Evolutionary conservation across 2,329 filamentous ascomycete genomes (phyloP), one percentile per base, ranked within the genome.

Genomic region (Botrytis deweyae): DNA sequence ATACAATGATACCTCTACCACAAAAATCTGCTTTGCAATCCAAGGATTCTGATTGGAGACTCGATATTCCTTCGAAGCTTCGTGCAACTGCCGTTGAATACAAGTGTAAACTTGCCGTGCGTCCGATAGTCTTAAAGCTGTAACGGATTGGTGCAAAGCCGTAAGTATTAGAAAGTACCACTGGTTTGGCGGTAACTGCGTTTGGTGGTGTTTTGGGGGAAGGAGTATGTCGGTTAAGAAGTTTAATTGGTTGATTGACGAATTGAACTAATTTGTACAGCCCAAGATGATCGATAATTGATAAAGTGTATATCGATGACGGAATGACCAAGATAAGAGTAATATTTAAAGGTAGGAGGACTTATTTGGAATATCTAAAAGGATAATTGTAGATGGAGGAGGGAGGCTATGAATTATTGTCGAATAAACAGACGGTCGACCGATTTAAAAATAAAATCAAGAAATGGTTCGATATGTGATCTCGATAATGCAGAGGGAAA

Each of bases 1-100:
- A 66, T 72, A 52, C 36, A 46, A 36, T n/a, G 36, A 18, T 67
- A 67, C 44, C n/a, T 72, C 46, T 42, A 46, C 25, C 70, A 20
- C 44, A 16, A 72, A 59, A 72, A 36, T 29, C 25, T 67, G 61
- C 70, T 67, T 72, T 72, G 70, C 36, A 72, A 72, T 72, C 61
- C 62, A 7, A 55, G 25, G 7, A 29, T 33, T 72, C 62, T 72
- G 62, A 67, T 72, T 72, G 70, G 70, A 67, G 33, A 58, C 12
- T 67, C 7, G n/a, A 59, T 12, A 10, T 38, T 16, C 58, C 8
- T 58, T 8, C 7, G 20, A 36, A 38, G 52, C 10, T 44, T 59
- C 12, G 40, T 70, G 67, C 6, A 29, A 70, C n/a, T 68, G 10
- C 38, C 8, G 22, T 16, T 61, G 29, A 29, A 62, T 38, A 62